Evolutionary conservation across 1,284 basidiomycete genomes (phyloP), one percentile per base, ranked within the genome.

Genomic region (Malassezia nana): DNA sequence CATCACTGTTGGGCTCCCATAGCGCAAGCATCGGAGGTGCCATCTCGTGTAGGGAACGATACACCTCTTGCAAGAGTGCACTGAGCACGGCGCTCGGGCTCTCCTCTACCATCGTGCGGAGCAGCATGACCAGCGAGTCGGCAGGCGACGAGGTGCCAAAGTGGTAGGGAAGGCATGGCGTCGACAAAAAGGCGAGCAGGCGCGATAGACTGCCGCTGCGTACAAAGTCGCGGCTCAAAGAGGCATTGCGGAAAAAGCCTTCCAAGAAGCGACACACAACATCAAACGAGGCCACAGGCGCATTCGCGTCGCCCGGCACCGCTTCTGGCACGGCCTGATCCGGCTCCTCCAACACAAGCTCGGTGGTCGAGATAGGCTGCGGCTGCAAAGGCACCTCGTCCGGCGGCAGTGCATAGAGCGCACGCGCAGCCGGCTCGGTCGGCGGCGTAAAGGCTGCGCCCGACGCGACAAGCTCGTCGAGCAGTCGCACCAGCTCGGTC

Each of bases 221-320:
- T 60, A 96, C 82, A 74, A 98, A 96, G 62, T 96, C 92, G 58
- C 84, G 83, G 78, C 87, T 89, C 72, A 95, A 88, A 29, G 83
- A 60, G 8, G 83, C 30, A 79, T 83, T 90, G 66, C 92, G 89
- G 77, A 98, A 90, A 43, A 98, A 80, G 8, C 91, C 90, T 70
- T 92, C 89, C 51, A 96, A 79, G 59, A 74, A 71, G 35, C 69
- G 71, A 10, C 69, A 61, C 33, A 61, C 41, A 6, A 69, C 63
- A 31, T 74, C 68, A 52, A 74, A 71, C 42, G 60, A 61, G 12
- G 51, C 55, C 25, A 71, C 57, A 28, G 67, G 64, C 9, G 46
- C 51, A 25, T 72, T 71, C 28, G 52, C 52, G 28, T 57, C 51
- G 48, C 63, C 64, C 24, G 54, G 53, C 30, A 63, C 55, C 55